A percentile compares a stretch with the other conserved stretches of the same genome.
Conservation (phyloP, 2,329 filamentous ascomycete genomes). For the Ophiostoma sp. region DNA sequence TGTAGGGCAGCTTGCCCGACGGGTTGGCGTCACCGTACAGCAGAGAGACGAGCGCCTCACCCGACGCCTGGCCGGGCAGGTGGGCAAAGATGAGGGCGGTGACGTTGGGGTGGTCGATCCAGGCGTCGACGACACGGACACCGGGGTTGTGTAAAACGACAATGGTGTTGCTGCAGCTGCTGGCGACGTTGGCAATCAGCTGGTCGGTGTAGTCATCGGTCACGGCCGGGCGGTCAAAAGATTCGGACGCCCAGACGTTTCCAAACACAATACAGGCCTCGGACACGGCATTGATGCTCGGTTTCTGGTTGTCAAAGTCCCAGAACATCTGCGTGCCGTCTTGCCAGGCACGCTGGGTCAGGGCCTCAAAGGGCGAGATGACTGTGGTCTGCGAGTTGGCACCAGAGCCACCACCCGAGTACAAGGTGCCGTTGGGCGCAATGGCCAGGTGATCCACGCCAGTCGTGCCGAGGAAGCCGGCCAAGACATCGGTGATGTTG, state of each 20-base stretch:
- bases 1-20: constrained; percentile 62
- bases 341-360: constrained; percentile 51
- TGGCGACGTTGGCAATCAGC: constrained; percentile 58
- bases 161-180: constrained; percentile 61
- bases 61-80: constrained; percentile 63
- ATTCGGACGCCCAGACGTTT: constrained; percentile 70
- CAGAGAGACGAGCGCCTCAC: constrained; percentile 54
- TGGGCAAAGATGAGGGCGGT: constrained; percentile 64
- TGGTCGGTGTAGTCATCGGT: constrained; percentile 65
- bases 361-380: constrained; percentile 56
- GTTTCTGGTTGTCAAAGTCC: constrained; percentile 53
- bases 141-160: constrained; percentile 66
- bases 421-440: constrained; percentile 46
- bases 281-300: constrained; percentile 49
- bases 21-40: constrained; percentile 59
- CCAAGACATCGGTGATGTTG: constrained; percentile 18
- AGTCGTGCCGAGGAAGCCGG: not conserved
- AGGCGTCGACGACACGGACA: constrained; percentile 58
- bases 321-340: constrained; percentile 61
- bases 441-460: constrained; percentile 29
- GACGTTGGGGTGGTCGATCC: constrained; percentile 62
- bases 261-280: constrained; percentile 69
- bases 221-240: constrained; percentile 61
- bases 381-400: constrained; percentile 43
- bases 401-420: constrained; percentile 42